phyloP scores from a whole-genome alignment of 2,329 filamentous ascomycete species.

The Thelonectria rubi region DNA sequence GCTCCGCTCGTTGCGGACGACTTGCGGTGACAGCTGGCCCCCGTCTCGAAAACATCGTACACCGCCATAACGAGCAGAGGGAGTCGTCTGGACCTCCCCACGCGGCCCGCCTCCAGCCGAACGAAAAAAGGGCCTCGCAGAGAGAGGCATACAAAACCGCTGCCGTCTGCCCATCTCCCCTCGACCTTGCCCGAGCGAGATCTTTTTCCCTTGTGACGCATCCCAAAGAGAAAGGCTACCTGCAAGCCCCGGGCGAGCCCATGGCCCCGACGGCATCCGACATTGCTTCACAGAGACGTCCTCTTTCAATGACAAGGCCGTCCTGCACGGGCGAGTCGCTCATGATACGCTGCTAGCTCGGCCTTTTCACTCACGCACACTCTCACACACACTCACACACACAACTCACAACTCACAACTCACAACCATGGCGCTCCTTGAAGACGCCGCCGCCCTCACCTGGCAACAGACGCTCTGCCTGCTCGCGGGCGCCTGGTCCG shows the following conservation, averaged over 20 bases:
- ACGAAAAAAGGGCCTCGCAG: too few relatives aligned
- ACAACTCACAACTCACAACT: too few relatives aligned
- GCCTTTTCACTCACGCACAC: not conserved
- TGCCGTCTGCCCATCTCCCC: constrained; percentile 30
- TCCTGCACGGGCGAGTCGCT: constrained; percentile 40
- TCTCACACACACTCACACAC: constrained; percentile 16
- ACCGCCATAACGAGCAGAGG: constrained; percentile 38
- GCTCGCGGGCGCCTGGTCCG: constrained; percentile 40
- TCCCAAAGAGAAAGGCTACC: constrained; percentile 34
- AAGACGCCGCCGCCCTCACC: constrained; percentile 34
- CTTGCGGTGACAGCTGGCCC: constrained; percentile 45
- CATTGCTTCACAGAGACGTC: constrained; percentile 16
- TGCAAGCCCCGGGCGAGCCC: constrained; percentile 35
- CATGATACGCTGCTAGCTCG: constrained; percentile 37
- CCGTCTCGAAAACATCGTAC: constrained; percentile 35
- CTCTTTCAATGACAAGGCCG: constrained; percentile 42
- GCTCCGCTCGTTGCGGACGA: constrained; percentile 27
- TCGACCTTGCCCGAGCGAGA: not conserved
- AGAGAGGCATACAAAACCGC: constrained; percentile 40
- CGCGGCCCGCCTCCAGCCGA: constrained; percentile 37
- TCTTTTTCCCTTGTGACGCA: constrained; percentile 22
- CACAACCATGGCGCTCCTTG: constrained; percentile 39
- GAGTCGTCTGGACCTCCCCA: too few relatives aligned
- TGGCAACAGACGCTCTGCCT: constrained; percentile 42
- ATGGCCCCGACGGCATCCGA: constrained; percentile 33